phyloP scores from a whole-genome alignment of 768 basidiomycete genomes.

The Termitomyces sp. region DNA sequence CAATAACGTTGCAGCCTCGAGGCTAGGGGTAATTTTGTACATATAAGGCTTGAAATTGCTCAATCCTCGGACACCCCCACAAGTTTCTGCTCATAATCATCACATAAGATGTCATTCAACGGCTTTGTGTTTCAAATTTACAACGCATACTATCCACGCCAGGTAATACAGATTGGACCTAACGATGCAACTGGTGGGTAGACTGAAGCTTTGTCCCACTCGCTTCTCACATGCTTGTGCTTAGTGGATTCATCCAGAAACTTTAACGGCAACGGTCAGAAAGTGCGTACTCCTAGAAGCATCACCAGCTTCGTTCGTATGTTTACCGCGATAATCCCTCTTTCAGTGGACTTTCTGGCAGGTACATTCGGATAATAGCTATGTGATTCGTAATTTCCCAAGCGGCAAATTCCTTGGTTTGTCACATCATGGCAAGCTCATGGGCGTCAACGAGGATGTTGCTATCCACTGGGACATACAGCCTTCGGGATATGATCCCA shows the following conservation, averaged over 20 bases:
- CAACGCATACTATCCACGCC: slow-evolving; percentile 2
- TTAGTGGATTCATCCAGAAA: background rate
- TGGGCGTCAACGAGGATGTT: slow-evolving; percentile 1
- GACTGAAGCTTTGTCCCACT: background rate
- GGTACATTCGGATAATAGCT: background rate
- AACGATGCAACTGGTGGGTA: background rate
- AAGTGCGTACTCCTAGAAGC: background rate
- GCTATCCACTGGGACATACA: slow-evolving; percentile 6
- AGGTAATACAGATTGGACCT: background rate
- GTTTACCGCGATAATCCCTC: background rate
- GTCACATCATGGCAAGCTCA: background rate
- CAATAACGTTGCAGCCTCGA: slow-evolving; percentile 1
- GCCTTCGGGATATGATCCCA: slow-evolving; percentile 3
- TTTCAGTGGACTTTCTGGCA: slow-evolving; percentile 6
- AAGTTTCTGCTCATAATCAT: background rate
- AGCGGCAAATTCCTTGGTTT: slow-evolving; percentile 2
- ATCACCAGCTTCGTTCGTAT: background rate
- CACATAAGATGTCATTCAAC: background rate
- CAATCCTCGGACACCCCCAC: background rate
- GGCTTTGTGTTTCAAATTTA: slow-evolving; percentile 1
- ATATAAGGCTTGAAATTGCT: too few species aligned
- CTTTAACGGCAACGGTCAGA: background rate
- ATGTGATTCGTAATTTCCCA: slow-evolving; percentile 3
- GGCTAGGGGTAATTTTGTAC: background rate
- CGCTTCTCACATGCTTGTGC: background rate